Evolutionary conservation across 306 rosid genomes (phyloP), one percentile per base, ranked within the genome.

Genomic region (Quercus variabilis): DNA sequence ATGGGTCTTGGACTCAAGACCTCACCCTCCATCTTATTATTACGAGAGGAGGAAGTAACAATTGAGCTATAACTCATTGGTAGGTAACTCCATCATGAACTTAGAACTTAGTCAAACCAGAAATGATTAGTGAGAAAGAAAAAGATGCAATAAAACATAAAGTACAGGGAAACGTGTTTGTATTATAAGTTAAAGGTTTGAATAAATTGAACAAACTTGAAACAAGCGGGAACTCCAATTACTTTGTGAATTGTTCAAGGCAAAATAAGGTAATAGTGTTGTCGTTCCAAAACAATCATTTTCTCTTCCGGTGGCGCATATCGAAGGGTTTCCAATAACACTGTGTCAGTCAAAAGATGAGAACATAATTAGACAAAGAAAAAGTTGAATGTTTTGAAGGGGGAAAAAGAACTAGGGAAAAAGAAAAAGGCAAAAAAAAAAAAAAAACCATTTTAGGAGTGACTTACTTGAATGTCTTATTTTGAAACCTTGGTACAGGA

Each of bases 401-500:
- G 51, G 35, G 76, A 5, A 60, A 73, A 49, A 23, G 43, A 73
- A 59, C 71, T 25, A 26, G 56, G 17, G 68, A 9, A 31, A 62
- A 49, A 10, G 25, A 20, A 15, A 38, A 21, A 21, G 23, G 23
- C 23, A 21, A 21, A 28, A 74, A 46, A 21, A 28, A 74, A 46
- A 21, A 20, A 49, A 49, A 9, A 26, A 79, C 68, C 35, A 78
- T 43, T 46, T 51, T 21, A 9, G 9, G 67, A 84, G 73, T 51
- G 59, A 28, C 96, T 85, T 85, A 96, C 99, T 83, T 91, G 91
- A 89, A 93, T 78, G 98, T 87, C 83, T 89, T 96, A 46, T 92
- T 90, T 57, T 86, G 80, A 69, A 90, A 80, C 78, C 13, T 81
- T 35, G 99, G 99, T 12, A 96, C 89, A 41, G 94, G 94, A 80